Percentiles rank a stretch among this genome's conserved stretches.
Evolutionary conservation across 2,329 filamentous ascomycete genomes (phyloP).

Genomic region (Ophiostoma angusticollis): DNA sequence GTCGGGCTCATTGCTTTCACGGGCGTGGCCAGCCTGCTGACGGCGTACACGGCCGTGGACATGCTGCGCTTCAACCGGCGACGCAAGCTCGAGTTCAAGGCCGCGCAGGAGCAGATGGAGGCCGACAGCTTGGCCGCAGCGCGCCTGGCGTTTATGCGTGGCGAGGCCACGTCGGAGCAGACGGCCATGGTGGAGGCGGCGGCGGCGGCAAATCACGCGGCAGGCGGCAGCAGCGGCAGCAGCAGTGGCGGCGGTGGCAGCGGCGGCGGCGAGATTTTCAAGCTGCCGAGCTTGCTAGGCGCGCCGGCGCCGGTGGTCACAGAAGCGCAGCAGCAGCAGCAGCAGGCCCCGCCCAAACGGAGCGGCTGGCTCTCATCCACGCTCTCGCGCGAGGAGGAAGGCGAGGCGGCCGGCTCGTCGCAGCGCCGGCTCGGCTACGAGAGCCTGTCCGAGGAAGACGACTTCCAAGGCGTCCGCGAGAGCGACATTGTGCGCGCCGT

Average conservation of each 20-base stretch:
- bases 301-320: slow-evolving; percentile 23
- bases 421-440: slow-evolving; percentile 21
- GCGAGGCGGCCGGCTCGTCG: slow-evolving; percentile 14
- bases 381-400: slow-evolving; percentile 25
- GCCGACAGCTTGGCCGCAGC: slow-evolving; percentile 43
- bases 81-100: slow-evolving; percentile 45
- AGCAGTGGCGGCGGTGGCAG: slow-evolving; percentile 17
- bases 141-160: slow-evolving; percentile 47
- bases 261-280: slow-evolving; percentile 19
- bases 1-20: slow-evolving; percentile 43
- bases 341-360: neutral
- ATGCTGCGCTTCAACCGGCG: slow-evolving; percentile 49
- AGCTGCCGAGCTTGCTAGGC: slow-evolving; percentile 38
- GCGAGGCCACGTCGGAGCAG: slow-evolving; percentile 43
- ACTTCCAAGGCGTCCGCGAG: slow-evolving; percentile 18
- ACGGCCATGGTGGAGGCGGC: slow-evolving; percentile 44
- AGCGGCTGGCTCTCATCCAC: slow-evolving; percentile 24
- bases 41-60: slow-evolving; percentile 46
- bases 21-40: slow-evolving; percentile 42
- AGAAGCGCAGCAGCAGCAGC: slow-evolving; percentile 7
- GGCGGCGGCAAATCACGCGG: slow-evolving; percentile 26
- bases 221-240: slow-evolving; percentile 11
- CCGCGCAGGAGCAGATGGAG: slow-evolving; percentile 39
- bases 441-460: slow-evolving; percentile 23
- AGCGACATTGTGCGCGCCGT: slow-evolving; percentile 20